phyloP scores from a whole-genome alignment of 139 green algal genomes.

The Coelastrella sp. region DNA sequence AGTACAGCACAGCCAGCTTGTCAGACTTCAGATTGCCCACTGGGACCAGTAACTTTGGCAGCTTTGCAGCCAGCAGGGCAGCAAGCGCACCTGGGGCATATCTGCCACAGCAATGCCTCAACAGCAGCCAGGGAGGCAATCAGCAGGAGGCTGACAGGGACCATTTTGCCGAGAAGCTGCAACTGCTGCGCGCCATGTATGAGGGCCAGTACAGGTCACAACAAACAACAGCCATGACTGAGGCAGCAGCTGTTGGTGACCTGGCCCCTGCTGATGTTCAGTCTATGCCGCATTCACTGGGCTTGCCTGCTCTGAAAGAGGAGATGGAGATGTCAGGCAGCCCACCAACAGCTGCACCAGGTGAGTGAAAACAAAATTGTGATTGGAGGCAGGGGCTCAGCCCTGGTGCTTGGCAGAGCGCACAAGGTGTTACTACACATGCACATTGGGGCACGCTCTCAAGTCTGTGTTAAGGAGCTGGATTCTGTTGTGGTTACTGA shows the following conservation, averaged over 20 bases:
- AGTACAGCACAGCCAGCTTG: background rate
- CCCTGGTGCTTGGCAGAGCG: background rate
- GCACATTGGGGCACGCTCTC: no score
- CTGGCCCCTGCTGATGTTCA: no score
- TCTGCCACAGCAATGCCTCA: background rate
- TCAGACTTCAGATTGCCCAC: background rate
- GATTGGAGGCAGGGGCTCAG: background rate
- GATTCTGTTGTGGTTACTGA: no score
- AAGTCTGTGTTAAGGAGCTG: no score
- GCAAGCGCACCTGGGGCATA: background rate
- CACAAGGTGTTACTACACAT: no score
- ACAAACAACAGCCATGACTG: background rate
- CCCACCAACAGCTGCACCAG: background rate
- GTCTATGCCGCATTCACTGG: background rate
- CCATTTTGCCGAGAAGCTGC: constrained; percentile 15
- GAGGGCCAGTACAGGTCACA: background rate
- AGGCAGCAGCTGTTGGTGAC: background rate
- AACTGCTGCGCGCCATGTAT: constrained; percentile 27
- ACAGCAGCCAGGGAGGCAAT: background rate
- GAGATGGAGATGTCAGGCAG: background rate
- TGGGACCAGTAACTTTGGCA: background rate
- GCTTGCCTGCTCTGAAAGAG: constrained; percentile 11
- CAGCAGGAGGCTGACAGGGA: background rate
- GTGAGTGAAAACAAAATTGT: background rate
- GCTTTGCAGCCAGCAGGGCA: background rate